Evolutionary conservation across 805 yeast species (phyloP).

Genomic region (Ascoidea rubescens): DNA sequence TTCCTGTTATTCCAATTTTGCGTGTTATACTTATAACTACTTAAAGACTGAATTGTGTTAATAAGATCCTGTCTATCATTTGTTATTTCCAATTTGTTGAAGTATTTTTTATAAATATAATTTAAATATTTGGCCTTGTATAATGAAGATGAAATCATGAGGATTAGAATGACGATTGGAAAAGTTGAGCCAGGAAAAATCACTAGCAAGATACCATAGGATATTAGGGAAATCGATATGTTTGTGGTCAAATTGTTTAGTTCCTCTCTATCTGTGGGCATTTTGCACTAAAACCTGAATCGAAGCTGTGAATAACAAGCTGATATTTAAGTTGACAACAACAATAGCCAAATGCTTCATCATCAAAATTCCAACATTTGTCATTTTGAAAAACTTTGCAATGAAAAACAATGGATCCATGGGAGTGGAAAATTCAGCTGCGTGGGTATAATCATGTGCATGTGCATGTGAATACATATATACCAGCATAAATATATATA

Average conservation of each 20-base stretch:
- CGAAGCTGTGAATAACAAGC: no score
- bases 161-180: slow-evolving; percentile 14
- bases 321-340: no score
- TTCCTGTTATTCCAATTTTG: slow-evolving; percentile 31
- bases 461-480: no score
- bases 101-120: background rate
- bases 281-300: no score
- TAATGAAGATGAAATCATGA: slow-evolving; percentile 18
- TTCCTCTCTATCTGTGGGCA: no score
- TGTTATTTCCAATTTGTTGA: slow-evolving; percentile 4
- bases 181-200: slow-evolving; percentile 14
- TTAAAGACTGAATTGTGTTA: slow-evolving; percentile 32
- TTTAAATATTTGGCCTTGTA: slow-evolving; percentile 10
- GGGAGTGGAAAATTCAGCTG: no score
- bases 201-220: slow-evolving; percentile 15
- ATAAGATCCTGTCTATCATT: slow-evolving; percentile 17
- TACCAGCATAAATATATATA: no score
- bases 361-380: no score
- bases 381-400: no score
- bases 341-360: no score
- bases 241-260: slow-evolving; percentile 11
- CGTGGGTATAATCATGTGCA: no score
- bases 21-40: slow-evolving; percentile 25
- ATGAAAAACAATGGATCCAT: no score
- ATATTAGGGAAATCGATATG: slow-evolving; percentile 16